Percentiles rank a stretch among this genome's conserved stretches.
Conservation (phyloP, 352 stramenopile species). For the Globisporangium iwayamae region DNA sequence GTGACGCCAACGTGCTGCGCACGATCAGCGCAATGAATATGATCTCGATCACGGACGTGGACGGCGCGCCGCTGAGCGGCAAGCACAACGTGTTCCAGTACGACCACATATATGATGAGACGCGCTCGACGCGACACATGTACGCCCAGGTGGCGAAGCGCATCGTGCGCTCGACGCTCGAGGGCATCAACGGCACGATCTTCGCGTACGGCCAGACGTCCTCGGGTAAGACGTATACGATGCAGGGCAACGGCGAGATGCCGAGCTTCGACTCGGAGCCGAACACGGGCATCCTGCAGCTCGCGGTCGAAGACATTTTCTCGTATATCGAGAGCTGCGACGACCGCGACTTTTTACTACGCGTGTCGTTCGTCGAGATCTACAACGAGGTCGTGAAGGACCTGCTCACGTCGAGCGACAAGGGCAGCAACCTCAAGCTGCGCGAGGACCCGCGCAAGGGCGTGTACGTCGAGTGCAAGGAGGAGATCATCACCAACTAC, state of each 20-base stretch:
- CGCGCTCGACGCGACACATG: conserved; percentile 44
- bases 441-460: conserved; percentile 93
- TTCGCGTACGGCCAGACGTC: conserved; percentile 97
- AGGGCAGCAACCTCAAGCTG: conserved; percentile 69
- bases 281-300: conserved; percentile 76
- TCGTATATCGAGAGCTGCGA: conserved; percentile 66
- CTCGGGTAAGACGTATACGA: conserved; percentile 96
- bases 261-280: conserved; percentile 22
- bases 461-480: conserved; percentile 96
- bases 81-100: conserved; percentile 80
- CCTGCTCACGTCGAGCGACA: conserved; percentile 78
- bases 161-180: conserved; percentile 70
- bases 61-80: conserved; percentile 45
- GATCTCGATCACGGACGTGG: conserved; percentile 53
- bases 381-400: conserved; percentile 99
- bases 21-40: conserved; percentile 39
- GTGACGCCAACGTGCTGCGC: conserved; percentile 45
- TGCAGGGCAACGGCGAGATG: conserved; percentile 78
- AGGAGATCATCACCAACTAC: conserved; percentile 90
- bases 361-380: conserved; percentile 98
- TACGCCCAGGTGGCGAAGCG: conserved; percentile 59
- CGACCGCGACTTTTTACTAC: conserved; percentile 93
- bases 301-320: conserved; percentile 95
- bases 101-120: conserved; percentile 72
- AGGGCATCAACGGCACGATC: conserved; percentile 85